Conservation (phyloP, 495 filamentous ascomycete genomes). For the Stereocaulon alpinum region DNA sequence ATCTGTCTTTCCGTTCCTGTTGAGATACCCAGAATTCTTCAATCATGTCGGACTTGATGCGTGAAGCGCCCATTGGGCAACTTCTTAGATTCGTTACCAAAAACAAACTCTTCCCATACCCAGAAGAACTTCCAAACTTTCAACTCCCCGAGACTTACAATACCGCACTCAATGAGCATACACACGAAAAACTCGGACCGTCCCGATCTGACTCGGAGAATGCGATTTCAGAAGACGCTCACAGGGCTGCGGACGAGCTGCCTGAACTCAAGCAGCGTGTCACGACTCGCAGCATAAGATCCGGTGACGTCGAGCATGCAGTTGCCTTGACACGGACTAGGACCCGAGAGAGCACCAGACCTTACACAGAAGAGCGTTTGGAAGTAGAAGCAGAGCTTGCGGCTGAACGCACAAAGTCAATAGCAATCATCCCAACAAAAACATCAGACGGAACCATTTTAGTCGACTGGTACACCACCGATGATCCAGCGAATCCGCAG, state of each 20-base stretch:
- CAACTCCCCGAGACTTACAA: slow-evolving; percentile 39
- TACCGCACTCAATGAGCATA: slow-evolving; percentile 23
- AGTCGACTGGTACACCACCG: slow-evolving; percentile 47
- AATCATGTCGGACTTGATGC: slow-evolving; percentile 26
- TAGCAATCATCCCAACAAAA: slow-evolving; percentile 35
- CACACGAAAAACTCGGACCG: not conserved
- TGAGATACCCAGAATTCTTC: not conserved
- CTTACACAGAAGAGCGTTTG: slow-evolving; percentile 32
- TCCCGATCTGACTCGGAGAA: slow-evolving; percentile 14
- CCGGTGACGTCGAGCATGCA: slow-evolving; percentile 15
- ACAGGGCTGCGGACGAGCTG: slow-evolving; percentile 14
- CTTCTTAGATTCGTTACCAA: slow-evolving; percentile 39
- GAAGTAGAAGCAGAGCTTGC: slow-evolving; percentile 34
- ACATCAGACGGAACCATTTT: slow-evolving; percentile 39
- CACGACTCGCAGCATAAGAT: slow-evolving; percentile 12
- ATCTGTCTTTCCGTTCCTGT: too few species aligned
- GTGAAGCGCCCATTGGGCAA: slow-evolving; percentile 46
- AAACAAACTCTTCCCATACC: slow-evolving; percentile 43
- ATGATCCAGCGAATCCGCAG: slow-evolving; percentile 44
- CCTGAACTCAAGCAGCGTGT: slow-evolving; percentile 12
- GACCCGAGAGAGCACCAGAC: slow-evolving; percentile 26
- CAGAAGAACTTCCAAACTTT: slow-evolving; percentile 44
- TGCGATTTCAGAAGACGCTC: slow-evolving; percentile 1
- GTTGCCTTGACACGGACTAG: slow-evolving; percentile 23
- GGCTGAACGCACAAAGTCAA: slow-evolving; percentile 35